Percentiles rank a stretch among this genome's conserved stretches.
These are phyloP conservation scores for Daedalea quercina DNA, from an alignment of 768 basidiomycete species.

Conservation along the genomic window DNA sequence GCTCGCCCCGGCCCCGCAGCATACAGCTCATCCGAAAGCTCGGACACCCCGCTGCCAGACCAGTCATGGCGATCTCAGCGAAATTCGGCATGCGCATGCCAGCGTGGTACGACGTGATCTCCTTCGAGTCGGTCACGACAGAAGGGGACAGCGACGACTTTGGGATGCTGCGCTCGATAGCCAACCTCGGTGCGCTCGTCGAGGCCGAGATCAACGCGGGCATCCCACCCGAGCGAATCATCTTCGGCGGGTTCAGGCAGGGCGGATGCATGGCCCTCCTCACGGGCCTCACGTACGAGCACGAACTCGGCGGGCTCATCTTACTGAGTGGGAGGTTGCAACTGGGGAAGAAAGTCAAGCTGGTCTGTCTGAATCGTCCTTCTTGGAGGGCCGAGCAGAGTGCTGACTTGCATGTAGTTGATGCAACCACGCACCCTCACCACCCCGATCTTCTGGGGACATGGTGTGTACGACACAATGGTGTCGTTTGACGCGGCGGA, in stretches of 20 bases:
- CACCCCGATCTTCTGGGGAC: conserved; percentile 82
- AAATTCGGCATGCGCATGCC: conserved; percentile 7
- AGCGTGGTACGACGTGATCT: conserved; percentile 66
- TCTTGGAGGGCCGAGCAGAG: background rate
- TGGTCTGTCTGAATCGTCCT: conserved; percentile 36
- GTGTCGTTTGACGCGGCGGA: conserved; percentile 51
- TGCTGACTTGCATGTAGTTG: background rate
- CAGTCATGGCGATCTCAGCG: conserved; percentile 4
- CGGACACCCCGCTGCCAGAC: background rate
- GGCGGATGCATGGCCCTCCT: conserved; percentile 74
- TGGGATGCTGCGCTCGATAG: conserved; percentile 64
- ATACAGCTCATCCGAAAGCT: background rate
- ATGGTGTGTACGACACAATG: conserved; percentile 70
- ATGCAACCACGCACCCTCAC: conserved; percentile 17
- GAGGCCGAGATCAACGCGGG: conserved; percentile 67
- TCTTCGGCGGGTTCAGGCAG: conserved; percentile 87
- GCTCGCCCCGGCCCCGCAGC: too few species aligned
- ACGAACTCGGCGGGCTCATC: conserved; percentile 65
- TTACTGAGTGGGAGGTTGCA: conserved; percentile 79
- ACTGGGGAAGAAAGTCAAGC: conserved; percentile 55
- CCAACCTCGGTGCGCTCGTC: conserved; percentile 61
- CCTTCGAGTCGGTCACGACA: conserved; percentile 20
- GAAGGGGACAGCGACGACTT: conserved; percentile 60
- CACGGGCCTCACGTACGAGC: conserved; percentile 58
- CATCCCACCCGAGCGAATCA: conserved; percentile 60